Base-by-base conservation (phyloP, 2,329 filamentous ascomycete genomes). In the Neonectria magnoliae region DNA sequence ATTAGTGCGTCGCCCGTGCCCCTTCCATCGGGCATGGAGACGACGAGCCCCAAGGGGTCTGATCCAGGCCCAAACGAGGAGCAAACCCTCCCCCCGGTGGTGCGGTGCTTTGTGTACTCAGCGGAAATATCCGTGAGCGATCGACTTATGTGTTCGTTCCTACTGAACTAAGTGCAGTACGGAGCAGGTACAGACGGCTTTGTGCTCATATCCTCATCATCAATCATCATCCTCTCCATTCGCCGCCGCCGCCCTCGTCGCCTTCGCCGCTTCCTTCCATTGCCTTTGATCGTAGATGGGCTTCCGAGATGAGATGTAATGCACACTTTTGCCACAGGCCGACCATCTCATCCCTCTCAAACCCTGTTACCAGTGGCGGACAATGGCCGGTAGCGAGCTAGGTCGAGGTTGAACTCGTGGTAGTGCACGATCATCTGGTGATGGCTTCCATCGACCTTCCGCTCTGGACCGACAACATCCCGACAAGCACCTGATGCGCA, bases 1-100 rank as follows among this genome's bases (percentile, higher is more conserved):
- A 71, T 73, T 72, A 72, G 70, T 73, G 70, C 67, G 67, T 65
- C 57, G 67, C 68, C 52, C 25, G 60, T 51, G 60, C 38, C 60
- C 60, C 53, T 62, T 62, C 53, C 51, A 62, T 62, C 60, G 60
- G 38, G 36, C 59, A 62, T 57, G 53, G 60, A 62, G 59, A 51
- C 59, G 53, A 62, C 20, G 38, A 41, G 45, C 54, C 47, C 47
- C 53, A 62, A 62, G 52, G 36, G 53, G 60, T 47, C 51, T 62
- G 25, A 57, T 53, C 36, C n/a, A 16, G 18, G 36, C 33, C 47
- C 20, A 33, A 57, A 47, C 22, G 57, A 44, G 60, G 53, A 52
- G 53, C 59, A 51, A 25, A 45, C 48, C 20, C 53, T 62, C 59
- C 47, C 47, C 31, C 38, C 41, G 53, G 53, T 57, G 53, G 59